Evolutionary conservation across 2,329 filamentous ascomycete species (phyloP).

Genomic region (Trichoderma koningiopsis): DNA sequence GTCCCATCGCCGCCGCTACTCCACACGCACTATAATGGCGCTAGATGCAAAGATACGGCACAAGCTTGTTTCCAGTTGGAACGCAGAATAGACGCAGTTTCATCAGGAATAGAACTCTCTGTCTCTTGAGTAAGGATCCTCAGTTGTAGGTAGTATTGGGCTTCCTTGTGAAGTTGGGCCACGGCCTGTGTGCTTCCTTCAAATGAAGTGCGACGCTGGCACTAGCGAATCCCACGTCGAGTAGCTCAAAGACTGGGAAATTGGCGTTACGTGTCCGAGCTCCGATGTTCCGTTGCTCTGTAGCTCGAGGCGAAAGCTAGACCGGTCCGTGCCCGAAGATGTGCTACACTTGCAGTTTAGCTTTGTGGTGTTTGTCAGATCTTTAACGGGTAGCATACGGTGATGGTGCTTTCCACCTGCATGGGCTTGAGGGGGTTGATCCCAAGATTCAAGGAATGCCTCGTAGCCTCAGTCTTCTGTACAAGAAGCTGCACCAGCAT

Average conservation of each 20-base stretch:
- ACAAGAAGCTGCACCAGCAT: neutral
- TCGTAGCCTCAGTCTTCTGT: neutral
- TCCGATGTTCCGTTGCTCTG: neutral
- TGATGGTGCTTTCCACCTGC: neutral
- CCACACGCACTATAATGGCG: constrained; percentile 19
- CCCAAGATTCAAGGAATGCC: too few relatives aligned
- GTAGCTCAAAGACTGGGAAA: neutral
- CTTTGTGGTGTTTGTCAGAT: constrained; percentile 8
- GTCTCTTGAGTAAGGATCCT: neutral
- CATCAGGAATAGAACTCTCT: neutral
- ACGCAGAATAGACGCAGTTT: constrained; percentile 7
- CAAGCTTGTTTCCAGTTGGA: constrained; percentile 6
- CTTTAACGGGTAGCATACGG: constrained; percentile 8
- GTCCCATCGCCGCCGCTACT: constrained; percentile 20
- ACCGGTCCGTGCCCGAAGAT: constrained; percentile 13
- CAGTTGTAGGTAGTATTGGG: neutral
- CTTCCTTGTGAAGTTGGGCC: neutral
- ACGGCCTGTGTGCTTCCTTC: neutral
- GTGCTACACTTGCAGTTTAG: constrained; percentile 4
- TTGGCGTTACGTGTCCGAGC: constrained; percentile 1
- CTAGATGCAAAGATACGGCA: constrained; percentile 11
- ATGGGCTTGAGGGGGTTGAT: neutral
- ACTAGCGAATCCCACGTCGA: neutral
- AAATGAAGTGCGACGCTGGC: neutral
- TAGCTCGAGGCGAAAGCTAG: neutral